Evolutionary conservation across 805 yeast species (phyloP), one percentile per base, ranked within the genome.

Genomic region (Debaryomyces maramus): DNA sequence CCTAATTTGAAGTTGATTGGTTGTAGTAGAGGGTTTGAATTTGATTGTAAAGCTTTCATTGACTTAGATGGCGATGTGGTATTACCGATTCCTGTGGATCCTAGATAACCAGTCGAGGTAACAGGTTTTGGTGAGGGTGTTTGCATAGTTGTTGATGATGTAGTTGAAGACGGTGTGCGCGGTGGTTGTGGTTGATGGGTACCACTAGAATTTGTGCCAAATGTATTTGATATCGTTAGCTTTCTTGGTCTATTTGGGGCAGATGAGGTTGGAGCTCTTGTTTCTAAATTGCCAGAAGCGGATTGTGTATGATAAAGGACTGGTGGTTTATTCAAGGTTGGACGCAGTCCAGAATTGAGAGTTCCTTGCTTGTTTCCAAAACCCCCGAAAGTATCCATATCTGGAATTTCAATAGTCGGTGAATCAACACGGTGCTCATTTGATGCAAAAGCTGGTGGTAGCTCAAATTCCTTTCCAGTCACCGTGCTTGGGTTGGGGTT

Each of bases 361-460:
- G 42, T 50, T n/a, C 27, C 33, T 10, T 26, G 34, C 5, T 32
- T 22, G 17, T 40, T 36, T 15, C 32, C 28, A 22, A 58, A 55
- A 13, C 54, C 54, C 6, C 63, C 55, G 32, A 67, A 39, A 22
- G 61, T 61, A 36, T 77, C 83, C 75, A 82, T 78, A 46, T 74
- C 80, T 4, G 91, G 91, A 30, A 85, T 85, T 55, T 84, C 90
- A 20, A 75, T 76, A 2, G 83, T 70, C 2, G 88, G 84, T 0
- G 85, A 76, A 7, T 77, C 73, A 13, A 68, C 66, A 28, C 78
- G 55, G 5, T 68, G 64, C 8, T 42, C 43, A 19, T 26, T 24
- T 21, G 14, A 45, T 40, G 38, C 40, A 41, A 28, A 36, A 34
- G 43, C 48, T 14, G 43, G 40, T 5, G 51, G 50, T 15, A 43